Base-by-base conservation (phyloP, 2,329 filamentous ascomycete species). In the Beauveria caledonica region DNA sequence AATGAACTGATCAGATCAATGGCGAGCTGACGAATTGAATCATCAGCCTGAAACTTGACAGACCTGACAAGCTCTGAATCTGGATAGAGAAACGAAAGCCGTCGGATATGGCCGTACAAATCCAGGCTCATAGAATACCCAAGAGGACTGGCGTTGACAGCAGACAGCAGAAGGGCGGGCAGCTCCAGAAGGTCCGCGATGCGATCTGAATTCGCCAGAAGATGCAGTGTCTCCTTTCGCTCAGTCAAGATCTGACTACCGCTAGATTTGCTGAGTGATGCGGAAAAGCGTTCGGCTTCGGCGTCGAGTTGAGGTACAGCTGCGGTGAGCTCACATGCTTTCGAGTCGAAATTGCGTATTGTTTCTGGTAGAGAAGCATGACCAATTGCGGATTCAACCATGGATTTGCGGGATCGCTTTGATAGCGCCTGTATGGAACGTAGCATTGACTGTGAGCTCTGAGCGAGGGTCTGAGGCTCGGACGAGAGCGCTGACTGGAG, bases 71-170 rank as follows among this genome's bases (percentile, higher is more conserved):
- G 78, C 0, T 83, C 77, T 0, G 92, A 96, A 57, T 86, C 79
- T 0, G 92, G 89, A 70, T 97, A 96, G 29, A 97, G 78, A 0
- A 86, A 85, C 63, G 92, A 86, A 6, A 99, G 79, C 8, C 94
- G 85, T 66, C 90, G 90, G 70, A 97, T 94, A 71, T 97, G 94
- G n/a, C 90, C 88, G 70, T 96, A 89, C 2, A 99, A 80, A 72
- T 99, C 94, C 39, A 99, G 79, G 0, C 92, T 92, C 0, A 91
- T 90, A 2, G 92, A 87, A 76, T 97, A 96, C 66, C 91, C 95
- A 62, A 86, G 84, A 4, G 85, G 79, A 4, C 74, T 80, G 1
- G 81, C 76, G 3, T 82, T 82, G 60, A 92, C 87, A 50, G 92
- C 87, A 1, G 92, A 92, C 13, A 89, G 88, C 15, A 99, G 82